Percentiles rank a stretch among this genome's conserved stretches.
These are phyloP conservation scores for Avena sativa DNA, from an alignment of 176 grass and related monocot genomes.

Conservation along the genomic window DNA sequence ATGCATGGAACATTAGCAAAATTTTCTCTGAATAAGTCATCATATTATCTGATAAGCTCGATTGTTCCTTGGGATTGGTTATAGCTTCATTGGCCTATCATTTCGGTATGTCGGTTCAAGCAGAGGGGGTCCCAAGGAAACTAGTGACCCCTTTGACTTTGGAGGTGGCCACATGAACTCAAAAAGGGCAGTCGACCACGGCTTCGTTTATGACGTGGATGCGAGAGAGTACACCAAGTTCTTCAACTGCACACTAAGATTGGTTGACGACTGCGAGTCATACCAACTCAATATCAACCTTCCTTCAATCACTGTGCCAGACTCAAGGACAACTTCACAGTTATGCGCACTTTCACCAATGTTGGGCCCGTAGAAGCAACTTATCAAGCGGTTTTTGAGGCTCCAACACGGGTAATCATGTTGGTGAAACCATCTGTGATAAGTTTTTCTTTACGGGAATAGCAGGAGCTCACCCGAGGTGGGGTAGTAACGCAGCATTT, in stretches of 20 bases:
- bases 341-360: too few species aligned
- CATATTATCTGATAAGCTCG: background rate
- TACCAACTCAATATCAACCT: constrained; percentile 16
- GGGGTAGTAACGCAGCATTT: too few species aligned
- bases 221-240: background rate
- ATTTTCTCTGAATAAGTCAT: background rate
- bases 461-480: too few species aligned
- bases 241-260: background rate
- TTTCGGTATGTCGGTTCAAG: constrained; percentile 29
- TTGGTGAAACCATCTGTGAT: too few species aligned
- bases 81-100: background rate
- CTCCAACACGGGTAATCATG: too few species aligned
- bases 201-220: background rate
- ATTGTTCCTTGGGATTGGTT: background rate
- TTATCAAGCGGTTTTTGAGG: too few species aligned
- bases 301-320: background rate
- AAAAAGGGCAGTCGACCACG: background rate
- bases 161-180: background rate
- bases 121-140: constrained; percentile 26
- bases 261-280: background rate
- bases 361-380: too few species aligned
- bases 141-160: constrained; percentile 6
- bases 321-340: too few species aligned
- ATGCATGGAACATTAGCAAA: background rate
- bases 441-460: too few species aligned